Percentiles rank a stretch among this genome's conserved stretches.
phyloP scores from a whole-genome alignment of 1,284 basidiomycete species.

The Xerocomus cyaneibrunnescens region DNA sequence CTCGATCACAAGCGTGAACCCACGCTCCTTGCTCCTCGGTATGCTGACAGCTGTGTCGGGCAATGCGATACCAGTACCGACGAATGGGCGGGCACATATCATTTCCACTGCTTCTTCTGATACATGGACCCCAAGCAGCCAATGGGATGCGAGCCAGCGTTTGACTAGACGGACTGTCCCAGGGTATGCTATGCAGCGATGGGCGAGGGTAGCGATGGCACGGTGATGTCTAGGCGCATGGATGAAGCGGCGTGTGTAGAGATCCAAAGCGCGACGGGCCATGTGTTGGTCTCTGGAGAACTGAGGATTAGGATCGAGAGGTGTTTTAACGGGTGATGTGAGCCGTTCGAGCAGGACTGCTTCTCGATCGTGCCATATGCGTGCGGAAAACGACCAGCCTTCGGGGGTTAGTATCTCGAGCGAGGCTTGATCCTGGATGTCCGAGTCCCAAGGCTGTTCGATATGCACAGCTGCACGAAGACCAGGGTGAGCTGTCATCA shows the following conservation, averaged over 20 bases:
- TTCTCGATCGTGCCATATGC: conserved; percentile 91
- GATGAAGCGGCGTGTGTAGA: conserved; percentile 72
- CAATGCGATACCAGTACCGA: conserved; percentile 31
- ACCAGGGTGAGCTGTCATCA: conserved; percentile 55
- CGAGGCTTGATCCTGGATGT: conserved; percentile 67
- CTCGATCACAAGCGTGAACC: conserved; percentile 77
- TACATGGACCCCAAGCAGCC: conserved; percentile 74
- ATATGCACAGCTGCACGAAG: conserved; percentile 60
- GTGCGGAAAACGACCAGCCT: conserved; percentile 86
- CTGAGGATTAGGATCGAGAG: conserved; percentile 1
- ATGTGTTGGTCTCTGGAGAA: conserved; percentile 39
- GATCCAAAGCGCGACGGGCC: conserved; percentile 54
- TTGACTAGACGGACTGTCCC: conserved; percentile 88
- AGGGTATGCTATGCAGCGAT: conserved; percentile 78
- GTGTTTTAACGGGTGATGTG: conserved; percentile 41
- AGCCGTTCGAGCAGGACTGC: conserved; percentile 75
- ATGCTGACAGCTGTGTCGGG: conserved; percentile 33
- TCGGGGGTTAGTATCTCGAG: conserved; percentile 80
- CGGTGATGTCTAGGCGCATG: conserved; percentile 85
- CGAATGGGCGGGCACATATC: conserved; percentile 69
- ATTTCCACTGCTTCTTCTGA: conserved; percentile 83
- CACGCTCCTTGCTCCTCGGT: conserved; percentile 73
- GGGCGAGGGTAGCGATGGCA: conserved; percentile 76
- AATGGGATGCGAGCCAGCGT: conserved; percentile 91
- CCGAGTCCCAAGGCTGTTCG: conserved; percentile 47